phyloP scores from a whole-genome alignment of 192 early-diverging fungal genomes.

The Thoreauomyces humboldtii region DNA sequence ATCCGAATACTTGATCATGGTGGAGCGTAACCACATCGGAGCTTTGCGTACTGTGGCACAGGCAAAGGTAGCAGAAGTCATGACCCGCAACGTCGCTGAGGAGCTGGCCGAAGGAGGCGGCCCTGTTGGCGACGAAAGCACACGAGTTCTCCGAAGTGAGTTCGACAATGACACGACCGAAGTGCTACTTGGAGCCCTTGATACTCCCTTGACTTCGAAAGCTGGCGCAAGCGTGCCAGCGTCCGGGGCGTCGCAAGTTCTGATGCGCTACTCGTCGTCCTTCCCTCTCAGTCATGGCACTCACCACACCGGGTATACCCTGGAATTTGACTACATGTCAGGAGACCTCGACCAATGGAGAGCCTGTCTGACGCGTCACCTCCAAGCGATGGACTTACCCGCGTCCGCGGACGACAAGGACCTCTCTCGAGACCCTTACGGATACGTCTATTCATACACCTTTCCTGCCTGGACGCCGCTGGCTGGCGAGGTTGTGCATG shows the following conservation, averaged over 20 bases:
- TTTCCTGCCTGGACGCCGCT: conserved; percentile 15
- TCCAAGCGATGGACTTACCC: background rate
- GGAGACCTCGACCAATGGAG: background rate
- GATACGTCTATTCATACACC: conserved; percentile 9
- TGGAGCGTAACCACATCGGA: conserved; percentile 45
- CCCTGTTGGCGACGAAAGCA: background rate
- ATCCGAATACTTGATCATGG: conserved; percentile 81
- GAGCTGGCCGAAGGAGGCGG: conserved; percentile 11
- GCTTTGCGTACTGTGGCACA: conserved; percentile 30
- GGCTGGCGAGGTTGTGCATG: conserved; percentile 15
- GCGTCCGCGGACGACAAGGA: background rate
- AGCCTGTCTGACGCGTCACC: conserved; percentile 1
- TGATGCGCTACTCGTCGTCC: conserved; percentile 1
- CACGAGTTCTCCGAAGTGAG: conserved; percentile 6
- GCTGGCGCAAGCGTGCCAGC: conserved; percentile 24
- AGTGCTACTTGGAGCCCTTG: conserved; percentile 18
- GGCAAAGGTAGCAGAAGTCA: conserved; percentile 44
- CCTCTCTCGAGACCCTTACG: background rate
- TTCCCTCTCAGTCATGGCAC: no score
- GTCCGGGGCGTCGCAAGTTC: conserved; percentile 1
- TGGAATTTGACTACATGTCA: conserved; percentile 12
- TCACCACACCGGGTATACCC: background rate
- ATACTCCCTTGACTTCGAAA: conserved; percentile 5
- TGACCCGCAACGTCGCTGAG: conserved; percentile 31
- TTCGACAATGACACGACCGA: conserved; percentile 24